Evolutionary conservation across 257 asterid species (phyloP).

Genomic region (Solanum clarkiae): DNA sequence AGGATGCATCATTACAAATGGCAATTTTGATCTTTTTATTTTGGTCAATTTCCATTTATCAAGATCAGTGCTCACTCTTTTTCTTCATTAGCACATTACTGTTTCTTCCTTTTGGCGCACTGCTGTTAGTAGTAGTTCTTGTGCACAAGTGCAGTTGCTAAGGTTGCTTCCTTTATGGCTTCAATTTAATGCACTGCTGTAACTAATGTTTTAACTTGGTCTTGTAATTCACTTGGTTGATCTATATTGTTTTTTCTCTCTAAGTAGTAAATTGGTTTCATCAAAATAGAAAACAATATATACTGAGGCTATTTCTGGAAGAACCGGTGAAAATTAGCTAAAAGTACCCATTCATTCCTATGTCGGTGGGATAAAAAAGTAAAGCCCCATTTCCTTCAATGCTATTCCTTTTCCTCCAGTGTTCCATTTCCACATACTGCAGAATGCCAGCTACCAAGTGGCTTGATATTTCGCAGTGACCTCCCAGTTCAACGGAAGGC

Average conservation of each 20-base stretch:
- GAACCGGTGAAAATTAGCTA: neutral
- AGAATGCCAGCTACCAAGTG: neutral
- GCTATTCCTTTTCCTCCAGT: neutral
- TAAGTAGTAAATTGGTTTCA: neutral
- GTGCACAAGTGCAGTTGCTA: neutral
- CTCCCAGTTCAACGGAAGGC: neutral
- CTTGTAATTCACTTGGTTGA: neutral
- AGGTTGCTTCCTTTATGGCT: neutral
- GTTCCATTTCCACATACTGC: neutral
- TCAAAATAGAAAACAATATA: neutral
- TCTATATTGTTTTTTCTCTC: neutral
- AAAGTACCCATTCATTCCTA: neutral
- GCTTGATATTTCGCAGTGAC: neutral
- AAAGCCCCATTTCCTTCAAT: neutral
- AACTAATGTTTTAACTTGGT: neutral
- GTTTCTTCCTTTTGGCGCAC: neutral
- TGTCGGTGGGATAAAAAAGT: neutral
- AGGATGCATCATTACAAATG: neutral
- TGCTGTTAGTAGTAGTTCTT: neutral
- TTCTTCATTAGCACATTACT: neutral
- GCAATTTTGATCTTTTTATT: neutral
- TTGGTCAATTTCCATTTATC: neutral
- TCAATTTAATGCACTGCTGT: neutral
- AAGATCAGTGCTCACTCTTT: neutral
- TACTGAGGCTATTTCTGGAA: neutral